Evolutionary conservation across 2,329 filamentous ascomycete genomes (phyloP).

Genomic region (Colletotrichum camelliae): DNA sequence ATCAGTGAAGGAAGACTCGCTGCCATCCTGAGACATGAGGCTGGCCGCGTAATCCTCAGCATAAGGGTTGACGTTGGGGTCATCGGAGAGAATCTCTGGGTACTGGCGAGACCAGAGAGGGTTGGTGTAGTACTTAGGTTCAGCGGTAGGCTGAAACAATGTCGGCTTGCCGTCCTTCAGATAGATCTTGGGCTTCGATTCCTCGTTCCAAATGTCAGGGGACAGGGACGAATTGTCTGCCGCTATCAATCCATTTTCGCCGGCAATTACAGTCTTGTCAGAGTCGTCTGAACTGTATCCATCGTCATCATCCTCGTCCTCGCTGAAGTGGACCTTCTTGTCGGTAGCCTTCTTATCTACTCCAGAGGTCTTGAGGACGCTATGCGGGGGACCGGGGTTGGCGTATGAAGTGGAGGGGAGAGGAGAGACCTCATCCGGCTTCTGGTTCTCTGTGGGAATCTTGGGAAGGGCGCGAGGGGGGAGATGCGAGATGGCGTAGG

Average conservation of each 20-base stretch:
- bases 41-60: neutral
- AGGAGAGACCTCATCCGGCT: neutral
- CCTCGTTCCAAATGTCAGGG: conserved; percentile 5
- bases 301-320: neutral
- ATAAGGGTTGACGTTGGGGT: neutral
- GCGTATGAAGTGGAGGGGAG: neutral
- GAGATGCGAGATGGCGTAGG: neutral
- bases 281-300: neutral
- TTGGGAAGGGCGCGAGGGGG: neutral
- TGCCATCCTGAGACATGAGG: neutral
- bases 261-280: neutral
- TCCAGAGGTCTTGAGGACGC: neutral
- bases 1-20: neutral
- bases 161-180: conserved; percentile 15
- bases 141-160: conserved; percentile 1
- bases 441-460: neutral
- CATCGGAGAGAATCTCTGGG: conserved; percentile 10
- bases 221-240: neutral
- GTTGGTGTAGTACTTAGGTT: conserved; percentile 3
- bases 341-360: neutral
- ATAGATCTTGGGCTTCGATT: conserved; percentile 13
- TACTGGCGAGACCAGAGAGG: conserved; percentile 20
- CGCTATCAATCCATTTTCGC: neutral
- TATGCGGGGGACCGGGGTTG: neutral
- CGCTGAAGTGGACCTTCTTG: conserved; percentile 9